A percentile compares a stretch with the other conserved stretches of the same genome.
Conservation (phyloP, 352 stramenopile genomes). For the Globisporangium yorkense region DNA sequence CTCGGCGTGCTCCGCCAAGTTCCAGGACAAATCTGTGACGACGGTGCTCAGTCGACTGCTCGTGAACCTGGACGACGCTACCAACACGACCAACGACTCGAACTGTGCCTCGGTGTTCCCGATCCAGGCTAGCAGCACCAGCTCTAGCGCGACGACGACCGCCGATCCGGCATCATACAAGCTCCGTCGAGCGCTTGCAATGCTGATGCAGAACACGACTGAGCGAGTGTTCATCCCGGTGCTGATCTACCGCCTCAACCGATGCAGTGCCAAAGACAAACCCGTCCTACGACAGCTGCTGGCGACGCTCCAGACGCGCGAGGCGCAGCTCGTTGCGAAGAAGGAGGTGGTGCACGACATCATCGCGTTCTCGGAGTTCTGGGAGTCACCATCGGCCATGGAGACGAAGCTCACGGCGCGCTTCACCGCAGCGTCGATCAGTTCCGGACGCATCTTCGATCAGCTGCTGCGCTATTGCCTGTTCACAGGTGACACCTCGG, state of each 20-base stretch:
- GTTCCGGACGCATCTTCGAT: slow-evolving; percentile 31
- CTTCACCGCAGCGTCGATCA: slow-evolving; percentile 45
- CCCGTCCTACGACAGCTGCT: slow-evolving; percentile 34
- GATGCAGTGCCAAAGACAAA: slow-evolving; percentile 42
- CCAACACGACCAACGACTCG: neutral
- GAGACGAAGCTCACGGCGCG: slow-evolving; percentile 30
- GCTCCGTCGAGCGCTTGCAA: slow-evolving; percentile 20
- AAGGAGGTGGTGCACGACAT: slow-evolving; percentile 49
- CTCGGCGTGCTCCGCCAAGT: slow-evolving; percentile 30
- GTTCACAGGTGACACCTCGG: slow-evolving; percentile 38
- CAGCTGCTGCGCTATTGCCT: slow-evolving; percentile 55
- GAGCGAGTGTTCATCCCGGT: slow-evolving; percentile 62
- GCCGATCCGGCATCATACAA: slow-evolving; percentile 10
- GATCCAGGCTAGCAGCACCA: neutral
- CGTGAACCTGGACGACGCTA: slow-evolving; percentile 20
- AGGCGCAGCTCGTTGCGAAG: slow-evolving; percentile 2
- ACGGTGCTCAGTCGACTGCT: slow-evolving; percentile 36
- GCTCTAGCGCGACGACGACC: neutral
- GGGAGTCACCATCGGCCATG: slow-evolving; percentile 48
- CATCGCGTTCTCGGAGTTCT: slow-evolving; percentile 73
- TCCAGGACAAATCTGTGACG: slow-evolving; percentile 21
- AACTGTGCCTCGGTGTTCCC: slow-evolving; percentile 11
- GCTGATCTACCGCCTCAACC: slow-evolving; percentile 47
- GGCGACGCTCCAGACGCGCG: slow-evolving; percentile 14
- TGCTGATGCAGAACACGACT: slow-evolving; percentile 35